Conservation (phyloP, 345 rosid genomes). For the Erysimum cheiranthoides region DNA sequence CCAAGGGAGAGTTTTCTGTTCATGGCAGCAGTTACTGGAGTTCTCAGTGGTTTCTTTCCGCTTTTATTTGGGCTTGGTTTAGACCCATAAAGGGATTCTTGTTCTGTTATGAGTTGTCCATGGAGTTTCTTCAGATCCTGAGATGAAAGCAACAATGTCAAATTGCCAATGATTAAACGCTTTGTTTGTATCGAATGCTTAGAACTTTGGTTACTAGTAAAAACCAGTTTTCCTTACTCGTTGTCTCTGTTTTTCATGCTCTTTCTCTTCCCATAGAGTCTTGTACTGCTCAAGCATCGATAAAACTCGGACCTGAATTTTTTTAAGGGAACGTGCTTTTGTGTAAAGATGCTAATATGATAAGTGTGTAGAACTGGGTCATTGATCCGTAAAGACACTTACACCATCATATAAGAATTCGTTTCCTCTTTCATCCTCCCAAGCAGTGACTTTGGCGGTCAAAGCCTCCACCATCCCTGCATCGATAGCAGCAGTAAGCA, state of each 20-base stretch:
- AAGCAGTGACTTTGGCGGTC: constrained; percentile 55
- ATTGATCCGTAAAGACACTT: constrained; percentile 47
- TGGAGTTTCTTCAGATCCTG: constrained; percentile 74
- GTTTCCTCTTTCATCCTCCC: constrained; percentile 74
- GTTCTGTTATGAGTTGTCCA: constrained; percentile 64
- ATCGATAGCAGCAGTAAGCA: constrained; percentile 33
- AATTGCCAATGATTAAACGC: constrained; percentile 4
- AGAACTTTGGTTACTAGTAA: background rate
- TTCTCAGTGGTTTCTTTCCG: constrained; percentile 55
- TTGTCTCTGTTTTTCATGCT: constrained; percentile 62
- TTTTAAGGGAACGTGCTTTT: background rate
- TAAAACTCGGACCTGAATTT: constrained; percentile 58
- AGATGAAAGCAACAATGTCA: constrained; percentile 25
- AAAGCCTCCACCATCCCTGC: constrained; percentile 68
- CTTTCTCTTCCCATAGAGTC: constrained; percentile 60
- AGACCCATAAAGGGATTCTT: constrained; percentile 67
- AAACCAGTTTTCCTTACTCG: constrained; percentile 50
- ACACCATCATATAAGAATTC: constrained; percentile 80
- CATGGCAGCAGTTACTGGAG: constrained; percentile 46
- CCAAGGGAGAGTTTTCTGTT: constrained; percentile 67
- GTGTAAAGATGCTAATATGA: constrained; percentile 2
- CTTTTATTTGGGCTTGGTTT: constrained; percentile 70
- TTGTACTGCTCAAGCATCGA: constrained; percentile 67
- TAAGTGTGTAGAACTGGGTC: background rate
- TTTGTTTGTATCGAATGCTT: background rate